phyloP scores from a whole-genome alignment of 2,329 filamentous ascomycete species.

The Exophiala alcalophila region DNA sequence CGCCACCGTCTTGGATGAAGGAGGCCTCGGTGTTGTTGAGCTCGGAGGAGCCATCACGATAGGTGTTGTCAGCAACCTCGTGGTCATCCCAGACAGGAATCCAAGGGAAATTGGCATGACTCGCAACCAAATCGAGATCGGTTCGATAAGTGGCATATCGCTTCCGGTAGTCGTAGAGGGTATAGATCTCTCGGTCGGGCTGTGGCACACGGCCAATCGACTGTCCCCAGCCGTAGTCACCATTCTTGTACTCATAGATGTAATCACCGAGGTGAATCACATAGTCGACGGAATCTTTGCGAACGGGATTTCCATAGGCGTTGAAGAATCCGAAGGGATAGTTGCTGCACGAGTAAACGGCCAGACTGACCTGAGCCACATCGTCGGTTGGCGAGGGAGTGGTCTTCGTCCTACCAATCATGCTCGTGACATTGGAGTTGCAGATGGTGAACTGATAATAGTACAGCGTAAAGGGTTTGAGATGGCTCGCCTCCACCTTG shows the following conservation, averaged over 20 bases:
- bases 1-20: conserved; percentile 55
- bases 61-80: conserved; percentile 64
- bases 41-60: conserved; percentile 58
- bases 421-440: conserved; percentile 58
- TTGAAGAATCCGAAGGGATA: conserved; percentile 48
- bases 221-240: conserved; percentile 52
- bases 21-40: conserved; percentile 66
- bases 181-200: conserved; percentile 52
- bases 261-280: conserved; percentile 60
- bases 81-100: conserved; percentile 65
- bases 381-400: conserved; percentile 57
- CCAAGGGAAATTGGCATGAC: conserved; percentile 58
- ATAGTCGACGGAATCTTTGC: conserved; percentile 60
- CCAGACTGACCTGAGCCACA: conserved; percentile 58
- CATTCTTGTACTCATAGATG: conserved; percentile 56
- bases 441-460: conserved; percentile 66
- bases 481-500: conserved; percentile 62
- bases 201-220: conserved; percentile 53
- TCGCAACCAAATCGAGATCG: conserved; percentile 58
- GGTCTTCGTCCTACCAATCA: conserved; percentile 68
- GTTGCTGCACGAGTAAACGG: conserved; percentile 70
- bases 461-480: conserved; percentile 64
- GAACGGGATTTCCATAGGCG: conserved; percentile 47
- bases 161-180: conserved; percentile 53
- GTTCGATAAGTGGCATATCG: conserved; percentile 58